Base-by-base conservation (phyloP, 1,139 yeast species). In the Lodderomyces pseudojiufengensis region DNA sequence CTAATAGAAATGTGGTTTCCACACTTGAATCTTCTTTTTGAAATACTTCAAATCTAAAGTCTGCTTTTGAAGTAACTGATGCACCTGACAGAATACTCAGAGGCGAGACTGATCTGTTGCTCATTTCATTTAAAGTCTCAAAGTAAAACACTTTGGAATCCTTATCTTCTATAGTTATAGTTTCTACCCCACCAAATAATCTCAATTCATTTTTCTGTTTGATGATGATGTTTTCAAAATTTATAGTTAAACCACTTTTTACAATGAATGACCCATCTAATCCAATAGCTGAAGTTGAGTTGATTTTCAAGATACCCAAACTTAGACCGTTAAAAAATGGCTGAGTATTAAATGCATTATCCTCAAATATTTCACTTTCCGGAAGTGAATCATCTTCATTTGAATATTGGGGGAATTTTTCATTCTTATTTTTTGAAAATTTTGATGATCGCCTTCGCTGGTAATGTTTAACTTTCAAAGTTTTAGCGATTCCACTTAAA, bases 1-100 rank as follows among this genome's bases (percentile, higher is more conserved):
- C 66, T 24, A 74, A 54, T 20, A 77, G 55, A 0, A 70, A 31
- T 0, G 80, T 74, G 12, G 65, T 50, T 35, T 71, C 74, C 5
- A 50, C 40, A 13, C 54, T 50, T 22, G 42, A 16, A 9, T 45
- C 46, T 9, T 50, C 47, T 26, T 58, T 59, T 15, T 54, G 47
- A 35, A 66, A 64, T n/a, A 68, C 43, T 46, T 79, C 84, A 48
- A 78, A 75, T 16, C 80, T 52, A 1, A 78, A 38, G 45, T 78
- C 84, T 4, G 75, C 71, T 32, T 66, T 67, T 1, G 47, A 11
- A 6, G 38, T 39, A 9, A 23, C 26, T 36, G 22, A 31, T 9
- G 45, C 27, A 11, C 33, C 23, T 9, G 43, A 36, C 28, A 37
- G 38, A 9, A 35, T 16, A 31, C 41, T 40, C 16, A 24, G 24